phyloP scores from a whole-genome alignment of 2,329 filamentous ascomycete genomes.

The Trichophyton verrucosum region DNA sequence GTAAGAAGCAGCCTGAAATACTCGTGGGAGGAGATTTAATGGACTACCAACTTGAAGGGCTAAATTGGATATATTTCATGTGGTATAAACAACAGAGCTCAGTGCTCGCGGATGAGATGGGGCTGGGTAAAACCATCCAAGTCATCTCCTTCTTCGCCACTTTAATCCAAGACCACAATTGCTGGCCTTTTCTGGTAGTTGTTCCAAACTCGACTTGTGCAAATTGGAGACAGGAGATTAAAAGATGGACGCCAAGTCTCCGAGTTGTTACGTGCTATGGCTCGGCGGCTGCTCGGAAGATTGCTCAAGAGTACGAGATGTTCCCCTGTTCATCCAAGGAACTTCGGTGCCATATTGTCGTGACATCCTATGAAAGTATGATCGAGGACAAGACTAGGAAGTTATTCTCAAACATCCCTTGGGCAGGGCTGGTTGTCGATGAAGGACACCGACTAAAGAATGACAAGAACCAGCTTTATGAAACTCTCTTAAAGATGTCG shows the following conservation, averaged over 20 bases:
- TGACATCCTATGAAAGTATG: slow-evolving; percentile 89
- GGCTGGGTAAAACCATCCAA: slow-evolving; percentile 92
- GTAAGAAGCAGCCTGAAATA: slow-evolving; percentile 58
- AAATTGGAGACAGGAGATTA: slow-evolving; percentile 97
- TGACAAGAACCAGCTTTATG: slow-evolving; percentile 72
- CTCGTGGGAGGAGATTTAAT: slow-evolving; percentile 73
- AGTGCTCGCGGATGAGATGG: slow-evolving; percentile 96
- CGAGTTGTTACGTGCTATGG: slow-evolving; percentile 92
- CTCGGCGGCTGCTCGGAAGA: slow-evolving; percentile 56
- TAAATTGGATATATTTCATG: slow-evolving; percentile 92
- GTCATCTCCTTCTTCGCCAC: slow-evolving; percentile 71
- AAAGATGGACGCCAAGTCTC: slow-evolving; percentile 76
- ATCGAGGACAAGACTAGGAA: slow-evolving; percentile 55
- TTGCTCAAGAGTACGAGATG: slow-evolving; percentile 73
- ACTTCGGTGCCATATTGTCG: slow-evolving; percentile 77
- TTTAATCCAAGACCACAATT: slow-evolving; percentile 55
- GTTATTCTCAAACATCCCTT: slow-evolving; percentile 60
- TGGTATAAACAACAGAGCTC: slow-evolving; percentile 73
- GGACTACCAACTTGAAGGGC: slow-evolving; percentile 82
- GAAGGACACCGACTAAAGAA: slow-evolving; percentile 95
- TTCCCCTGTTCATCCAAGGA: slow-evolving; percentile 53
- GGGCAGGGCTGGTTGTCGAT: slow-evolving; percentile 83
- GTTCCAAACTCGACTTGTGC: slow-evolving; percentile 90
- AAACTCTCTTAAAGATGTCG: slow-evolving; percentile 56
- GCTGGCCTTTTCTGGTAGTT: slow-evolving; percentile 86